A percentile compares a stretch with the other conserved stretches of the same genome.
These are phyloP conservation scores for Carex littledalei DNA, from an alignment of 176 grass and related monocot species.

Conservation along the genomic window DNA sequence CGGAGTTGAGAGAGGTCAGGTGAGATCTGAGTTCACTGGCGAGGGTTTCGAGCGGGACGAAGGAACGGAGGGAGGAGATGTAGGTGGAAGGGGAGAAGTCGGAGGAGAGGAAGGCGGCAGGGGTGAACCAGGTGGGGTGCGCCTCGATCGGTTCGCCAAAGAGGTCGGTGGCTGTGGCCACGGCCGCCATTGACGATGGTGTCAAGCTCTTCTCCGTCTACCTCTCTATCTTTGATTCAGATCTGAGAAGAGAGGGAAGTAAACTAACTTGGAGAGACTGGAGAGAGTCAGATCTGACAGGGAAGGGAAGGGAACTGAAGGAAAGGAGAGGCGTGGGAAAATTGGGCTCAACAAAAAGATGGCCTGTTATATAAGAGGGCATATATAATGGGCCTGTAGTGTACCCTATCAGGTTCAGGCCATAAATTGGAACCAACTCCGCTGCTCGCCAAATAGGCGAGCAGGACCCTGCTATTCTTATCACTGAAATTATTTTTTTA, in stretches of 20 bases:
- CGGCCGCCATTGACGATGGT: conserved; percentile 1
- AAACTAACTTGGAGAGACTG: background rate
- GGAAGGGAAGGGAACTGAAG: no score
- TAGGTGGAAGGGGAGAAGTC: conserved; percentile 78
- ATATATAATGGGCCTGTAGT: background rate
- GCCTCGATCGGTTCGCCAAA: conserved; percentile 90
- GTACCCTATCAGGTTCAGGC: background rate
- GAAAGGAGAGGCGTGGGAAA: background rate
- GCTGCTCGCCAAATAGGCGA: no score
- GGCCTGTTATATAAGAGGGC: background rate
- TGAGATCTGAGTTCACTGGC: conserved; percentile 75
- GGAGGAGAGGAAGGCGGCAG: conserved; percentile 46
- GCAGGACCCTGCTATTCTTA: no score
- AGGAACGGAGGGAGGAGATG: conserved; percentile 81
- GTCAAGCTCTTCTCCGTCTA: background rate
- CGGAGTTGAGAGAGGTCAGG: conserved; percentile 66
- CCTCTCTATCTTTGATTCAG: background rate
- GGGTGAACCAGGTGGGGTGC: conserved; percentile 76
- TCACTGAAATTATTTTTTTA: no score
- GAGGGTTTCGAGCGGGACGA: conserved; percentile 88
- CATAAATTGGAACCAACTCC: no score
- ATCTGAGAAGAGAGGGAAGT: conserved; percentile 14
- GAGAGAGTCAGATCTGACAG: background rate
- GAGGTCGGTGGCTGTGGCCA: conserved; percentile 50
- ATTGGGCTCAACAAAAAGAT: background rate